A percentile compares a stretch with the other conserved stretches of the same genome.
phyloP scores from a whole-genome alignment of 305 asterid genomes.

The Fraxinus xanthoxyloides region DNA sequence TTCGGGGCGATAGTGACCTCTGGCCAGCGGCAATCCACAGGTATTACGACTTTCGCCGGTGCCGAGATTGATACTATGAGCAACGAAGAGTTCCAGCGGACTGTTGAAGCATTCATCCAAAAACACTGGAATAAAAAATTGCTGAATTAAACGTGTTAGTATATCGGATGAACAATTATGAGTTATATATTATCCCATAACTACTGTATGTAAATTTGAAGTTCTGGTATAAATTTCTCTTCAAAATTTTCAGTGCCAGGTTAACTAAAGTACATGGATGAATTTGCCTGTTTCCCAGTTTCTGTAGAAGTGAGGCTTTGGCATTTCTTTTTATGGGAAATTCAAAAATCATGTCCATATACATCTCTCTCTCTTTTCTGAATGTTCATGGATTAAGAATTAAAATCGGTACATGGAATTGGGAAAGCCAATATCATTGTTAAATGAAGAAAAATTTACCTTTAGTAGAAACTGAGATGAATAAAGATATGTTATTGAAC shows the following conservation, averaged over 20 bases:
- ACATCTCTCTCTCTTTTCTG: background rate
- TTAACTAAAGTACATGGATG: background rate
- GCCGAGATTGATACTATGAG: conserved; percentile 54
- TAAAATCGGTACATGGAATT: background rate
- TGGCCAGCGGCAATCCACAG: background rate
- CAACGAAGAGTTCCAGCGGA: conserved; percentile 66
- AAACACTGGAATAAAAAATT: conserved; percentile 39
- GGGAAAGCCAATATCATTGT: background rate
- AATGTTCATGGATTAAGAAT: background rate
- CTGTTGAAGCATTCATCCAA: conserved; percentile 59
- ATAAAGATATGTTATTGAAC: too few species aligned
- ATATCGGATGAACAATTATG: conserved; percentile 7
- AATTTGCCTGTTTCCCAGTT: background rate
- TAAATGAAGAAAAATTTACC: background rate
- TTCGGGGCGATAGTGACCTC: conserved; percentile 17
- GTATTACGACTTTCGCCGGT: conserved; percentile 21
- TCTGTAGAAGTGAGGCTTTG: background rate
- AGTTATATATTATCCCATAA: conserved; percentile 11
- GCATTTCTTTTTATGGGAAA: background rate
- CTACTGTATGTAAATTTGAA: background rate
- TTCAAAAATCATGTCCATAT: background rate
- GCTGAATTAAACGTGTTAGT: conserved; percentile 16
- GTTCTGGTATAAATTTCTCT: background rate
- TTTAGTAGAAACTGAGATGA: background rate
- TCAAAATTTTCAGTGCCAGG: background rate